Conservation (phyloP, 805 yeast genomes). For the Saccharomycopsis fermentans region DNA sequence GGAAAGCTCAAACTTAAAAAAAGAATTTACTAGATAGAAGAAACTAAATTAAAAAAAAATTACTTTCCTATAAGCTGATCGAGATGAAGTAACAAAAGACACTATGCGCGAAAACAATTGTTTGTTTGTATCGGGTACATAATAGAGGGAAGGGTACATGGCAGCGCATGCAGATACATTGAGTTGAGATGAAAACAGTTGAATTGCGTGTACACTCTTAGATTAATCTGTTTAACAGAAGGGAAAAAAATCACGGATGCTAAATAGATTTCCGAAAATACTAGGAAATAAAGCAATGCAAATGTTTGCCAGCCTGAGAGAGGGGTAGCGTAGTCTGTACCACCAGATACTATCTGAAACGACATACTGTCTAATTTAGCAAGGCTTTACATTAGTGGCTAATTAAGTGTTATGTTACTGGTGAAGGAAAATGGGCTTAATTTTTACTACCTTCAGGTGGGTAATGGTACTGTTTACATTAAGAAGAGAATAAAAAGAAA, state of each 20-base stretch:
- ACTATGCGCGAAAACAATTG: too few relatives aligned
- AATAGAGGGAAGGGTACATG: not conserved
- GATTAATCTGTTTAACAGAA: not conserved
- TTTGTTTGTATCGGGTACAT: not conserved
- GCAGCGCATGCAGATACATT: not conserved
- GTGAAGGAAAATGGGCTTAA: too few relatives aligned
- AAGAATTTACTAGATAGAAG: not conserved
- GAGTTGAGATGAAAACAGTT: not conserved
- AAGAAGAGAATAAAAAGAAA: too few relatives aligned
- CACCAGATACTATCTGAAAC: too few relatives aligned
- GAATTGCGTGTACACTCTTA: not conserved
- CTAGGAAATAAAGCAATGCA: too few relatives aligned
- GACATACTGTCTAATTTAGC: too few relatives aligned
- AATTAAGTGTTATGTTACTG: too few relatives aligned
- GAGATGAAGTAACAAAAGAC: not conserved
- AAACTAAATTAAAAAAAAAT: not conserved
- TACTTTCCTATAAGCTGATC: not conserved
- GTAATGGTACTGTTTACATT: too few relatives aligned
- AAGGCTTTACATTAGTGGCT: too few relatives aligned
- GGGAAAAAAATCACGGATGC: not conserved
- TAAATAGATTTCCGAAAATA: not conserved
- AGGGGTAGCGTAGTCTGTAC: too few relatives aligned
- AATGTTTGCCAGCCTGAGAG: too few relatives aligned
- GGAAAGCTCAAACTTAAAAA: not conserved
- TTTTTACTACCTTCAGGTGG: too few relatives aligned